phyloP scores from a whole-genome alignment of 2,329 filamentous ascomycete species.

The Phyllosticta citriasiana region DNA sequence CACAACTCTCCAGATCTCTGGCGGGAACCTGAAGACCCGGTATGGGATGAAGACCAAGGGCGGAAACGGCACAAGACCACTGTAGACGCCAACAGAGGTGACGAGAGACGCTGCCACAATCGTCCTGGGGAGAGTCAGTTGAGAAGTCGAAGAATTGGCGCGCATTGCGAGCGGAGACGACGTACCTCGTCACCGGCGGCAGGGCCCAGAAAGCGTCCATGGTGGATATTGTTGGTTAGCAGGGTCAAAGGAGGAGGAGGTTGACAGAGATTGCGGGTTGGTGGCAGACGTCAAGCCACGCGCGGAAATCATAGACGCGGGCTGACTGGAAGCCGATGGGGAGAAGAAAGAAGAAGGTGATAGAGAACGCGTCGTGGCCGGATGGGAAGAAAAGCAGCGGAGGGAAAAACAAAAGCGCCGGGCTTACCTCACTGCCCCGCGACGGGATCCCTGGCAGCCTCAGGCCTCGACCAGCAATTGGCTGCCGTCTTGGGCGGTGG shows the following conservation, averaged over 20 bases:
- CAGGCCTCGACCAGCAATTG: too few relatives aligned
- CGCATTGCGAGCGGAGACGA: background rate
- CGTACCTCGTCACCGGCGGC: slow-evolving; percentile 57
- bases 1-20: slow-evolving; percentile 50
- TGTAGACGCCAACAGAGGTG: slow-evolving; percentile 52
- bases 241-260: background rate
- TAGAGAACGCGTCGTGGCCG: background rate
- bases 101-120: slow-evolving; percentile 54
- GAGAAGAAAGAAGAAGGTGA: background rate
- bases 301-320: slow-evolving; percentile 1
- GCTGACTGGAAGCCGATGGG: slow-evolving; percentile 9
- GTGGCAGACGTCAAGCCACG: slow-evolving; percentile 3
- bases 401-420: slow-evolving; percentile 5
- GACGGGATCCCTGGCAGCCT: background rate
- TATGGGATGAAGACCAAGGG: slow-evolving; percentile 47
- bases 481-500: background rate
- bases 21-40: slow-evolving; percentile 47
- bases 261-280: background rate
- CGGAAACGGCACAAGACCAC: slow-evolving; percentile 42
- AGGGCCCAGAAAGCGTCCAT: slow-evolving; percentile 57
- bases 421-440: too few relatives aligned
- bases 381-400: slow-evolving; percentile 1
- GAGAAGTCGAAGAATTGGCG: background rate
- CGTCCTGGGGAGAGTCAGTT: slow-evolving; percentile 42
- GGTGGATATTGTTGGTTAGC: slow-evolving; percentile 13